phyloP scores from a whole-genome alignment of 2,329 filamentous ascomycete genomes.

The Fusarium napiforme region DNA sequence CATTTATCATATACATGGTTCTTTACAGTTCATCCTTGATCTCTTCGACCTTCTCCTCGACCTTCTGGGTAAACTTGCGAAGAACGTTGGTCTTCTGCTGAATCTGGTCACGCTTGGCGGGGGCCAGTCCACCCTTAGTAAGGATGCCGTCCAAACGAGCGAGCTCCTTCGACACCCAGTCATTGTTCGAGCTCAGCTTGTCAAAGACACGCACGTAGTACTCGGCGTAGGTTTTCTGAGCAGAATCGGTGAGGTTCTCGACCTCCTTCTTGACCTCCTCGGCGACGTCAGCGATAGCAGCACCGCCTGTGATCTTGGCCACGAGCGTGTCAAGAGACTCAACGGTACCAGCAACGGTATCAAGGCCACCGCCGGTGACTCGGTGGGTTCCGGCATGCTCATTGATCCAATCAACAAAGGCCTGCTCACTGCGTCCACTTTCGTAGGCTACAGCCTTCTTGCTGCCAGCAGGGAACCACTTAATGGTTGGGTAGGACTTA shows the following conservation, averaged over 20 bases:
- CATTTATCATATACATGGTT: conserved; percentile 8
- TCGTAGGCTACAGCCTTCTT: conserved; percentile 77
- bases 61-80: conserved; percentile 75
- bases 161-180: conserved; percentile 87
- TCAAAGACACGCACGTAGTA: conserved; percentile 95
- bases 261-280: conserved; percentile 79
- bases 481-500: conserved; percentile 93
- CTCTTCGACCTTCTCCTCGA: conserved; percentile 71
- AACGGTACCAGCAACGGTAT: conserved; percentile 83
- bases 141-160: conserved; percentile 82
- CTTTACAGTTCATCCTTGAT: conserved; percentile 55
- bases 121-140: conserved; percentile 85
- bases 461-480: conserved; percentile 92
- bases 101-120: conserved; percentile 89
- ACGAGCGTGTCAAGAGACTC: conserved; percentile 81
- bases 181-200: conserved; percentile 82
- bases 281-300: conserved; percentile 70
- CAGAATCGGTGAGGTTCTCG: conserved; percentile 69
- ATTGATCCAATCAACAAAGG: conserved; percentile 86
- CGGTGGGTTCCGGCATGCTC: conserved; percentile 89
- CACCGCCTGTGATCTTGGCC: conserved; percentile 74
- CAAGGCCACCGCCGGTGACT: conserved; percentile 80
- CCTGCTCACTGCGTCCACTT: conserved; percentile 79
- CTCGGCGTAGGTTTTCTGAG: conserved; percentile 81
- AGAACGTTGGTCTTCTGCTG: conserved; percentile 89